Conservation (phyloP, 345 rosid species). For the Brassica cretica region DNA sequence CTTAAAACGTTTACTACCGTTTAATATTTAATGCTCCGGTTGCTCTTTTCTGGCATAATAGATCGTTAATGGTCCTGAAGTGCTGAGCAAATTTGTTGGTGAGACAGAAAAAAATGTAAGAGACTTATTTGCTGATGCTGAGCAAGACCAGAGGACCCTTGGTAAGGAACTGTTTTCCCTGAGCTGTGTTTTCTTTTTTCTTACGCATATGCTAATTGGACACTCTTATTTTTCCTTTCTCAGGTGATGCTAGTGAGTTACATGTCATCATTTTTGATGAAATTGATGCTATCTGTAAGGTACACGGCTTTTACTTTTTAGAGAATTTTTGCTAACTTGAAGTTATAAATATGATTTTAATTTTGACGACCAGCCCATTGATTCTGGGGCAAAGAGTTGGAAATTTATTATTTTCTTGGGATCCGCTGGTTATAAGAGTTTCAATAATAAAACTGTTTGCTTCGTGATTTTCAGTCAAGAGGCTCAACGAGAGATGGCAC, state of each 20-base stretch:
- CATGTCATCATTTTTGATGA: slow-evolving; percentile 98
- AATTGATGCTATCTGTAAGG: slow-evolving; percentile 99
- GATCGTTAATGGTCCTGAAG: slow-evolving; percentile 42
- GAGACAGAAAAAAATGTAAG: slow-evolving; percentile 96
- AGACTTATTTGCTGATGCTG: slow-evolving; percentile 98
- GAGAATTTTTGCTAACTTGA: neutral
- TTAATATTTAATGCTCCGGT: slow-evolving; percentile 6
- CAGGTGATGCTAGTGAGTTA: slow-evolving; percentile 95
- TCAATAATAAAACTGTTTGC: slow-evolving; percentile 6
- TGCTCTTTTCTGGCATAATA: slow-evolving; percentile 35
- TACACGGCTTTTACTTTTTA: slow-evolving; percentile 31
- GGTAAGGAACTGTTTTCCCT: slow-evolving; percentile 50
- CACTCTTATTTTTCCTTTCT: slow-evolving; percentile 32
- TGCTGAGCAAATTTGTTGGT: slow-evolving; percentile 97
- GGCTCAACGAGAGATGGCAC: slow-evolving; percentile 99
- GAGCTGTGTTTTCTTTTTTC: slow-evolving; percentile 19
- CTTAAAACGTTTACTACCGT: too few relatives aligned
- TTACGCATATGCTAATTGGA: slow-evolving; percentile 16
- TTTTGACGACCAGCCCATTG: slow-evolving; percentile 9
- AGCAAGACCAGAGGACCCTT: slow-evolving; percentile 77
- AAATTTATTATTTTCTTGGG: neutral
- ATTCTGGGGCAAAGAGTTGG: neutral
- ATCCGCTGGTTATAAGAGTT: slow-evolving; percentile 4
- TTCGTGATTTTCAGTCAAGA: slow-evolving; percentile 67
- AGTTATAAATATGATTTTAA: slow-evolving; percentile 7